Evolutionary conservation across 371 early-diverging fungal species (phyloP).

Genomic region (Mucor velutinosus): DNA sequence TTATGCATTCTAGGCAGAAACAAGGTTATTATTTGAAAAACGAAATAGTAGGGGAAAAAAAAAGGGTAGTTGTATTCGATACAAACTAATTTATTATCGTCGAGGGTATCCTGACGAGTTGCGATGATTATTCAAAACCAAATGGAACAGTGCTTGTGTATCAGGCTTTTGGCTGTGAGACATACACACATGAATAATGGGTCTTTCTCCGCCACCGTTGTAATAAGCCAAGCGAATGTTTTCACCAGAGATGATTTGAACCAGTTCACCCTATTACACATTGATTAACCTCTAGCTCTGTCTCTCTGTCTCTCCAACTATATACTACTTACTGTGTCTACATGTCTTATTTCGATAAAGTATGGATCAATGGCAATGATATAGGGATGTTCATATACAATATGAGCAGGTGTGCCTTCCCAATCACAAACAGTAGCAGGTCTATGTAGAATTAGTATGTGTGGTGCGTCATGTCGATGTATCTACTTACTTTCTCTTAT

Average conservation of each 20-base stretch:
- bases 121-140: conserved; percentile 25
- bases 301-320: background rate
- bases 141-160: conserved; percentile 46
- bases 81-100: background rate
- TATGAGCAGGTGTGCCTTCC: conserved; percentile 62
- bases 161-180: conserved; percentile 48
- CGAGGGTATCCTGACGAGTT: conserved; percentile 15
- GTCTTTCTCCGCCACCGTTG: conserved; percentile 39
- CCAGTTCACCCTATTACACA: conserved; percentile 40
- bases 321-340: conserved; percentile 65
- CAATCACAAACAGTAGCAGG: conserved; percentile 52
- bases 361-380: conserved; percentile 84
- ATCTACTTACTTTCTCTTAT: conserved; percentile 34
- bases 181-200: conserved; percentile 54
- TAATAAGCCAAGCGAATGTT: conserved; percentile 53
- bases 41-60: background rate
- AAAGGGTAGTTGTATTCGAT: background rate
- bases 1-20: too few relatives aligned
- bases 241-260: conserved; percentile 52
- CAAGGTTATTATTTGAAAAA: too few relatives aligned
- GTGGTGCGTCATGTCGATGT: background rate
- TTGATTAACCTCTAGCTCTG: too few relatives aligned
- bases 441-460: conserved; percentile 12
- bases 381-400: conserved; percentile 81
- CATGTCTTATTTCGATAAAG: conserved; percentile 90